Evolutionary conservation across 345 rosid species (phyloP), one percentile per base, ranked within the genome.

Genomic region (Gossypium turneri): DNA sequence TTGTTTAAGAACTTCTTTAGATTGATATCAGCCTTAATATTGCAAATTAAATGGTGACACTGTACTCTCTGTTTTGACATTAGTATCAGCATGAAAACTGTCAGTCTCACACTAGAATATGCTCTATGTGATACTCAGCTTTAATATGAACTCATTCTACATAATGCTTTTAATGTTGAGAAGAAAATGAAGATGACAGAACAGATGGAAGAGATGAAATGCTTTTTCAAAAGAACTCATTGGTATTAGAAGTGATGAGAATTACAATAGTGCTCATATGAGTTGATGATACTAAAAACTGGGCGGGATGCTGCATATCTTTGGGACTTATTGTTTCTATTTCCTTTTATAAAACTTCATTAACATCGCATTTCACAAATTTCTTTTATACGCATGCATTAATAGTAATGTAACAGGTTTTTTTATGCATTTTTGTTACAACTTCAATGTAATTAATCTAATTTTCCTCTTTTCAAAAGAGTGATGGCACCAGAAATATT

Each of bases 401-500:
- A 41, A 9, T 58, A 1, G 67, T 60, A 58, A 15, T 24, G 2
- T 22, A 9, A 38, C 11, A 22, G 16, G 29, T 51, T 6, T 61
- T 27, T 74, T 48, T 38, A 4, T 74, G 38, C 8, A 11, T 62
- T 74, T 41, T 16, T 43, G 55, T 62, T 25, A 16, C 51, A 9
- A 25, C 34, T 48, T 51, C 22, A 62, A 62, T 51, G 47, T 16
- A 52, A 67, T 20, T 57, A 16, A 67, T 63, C 70, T 65, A 70
- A 29, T 60, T 81, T 25, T 78, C 12, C 53, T 47, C 76, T 82
- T 83, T 78, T 66, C 60, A 69, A 25, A 24, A 95, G 99, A 86
- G 94, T 65, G 96, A 93, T 76, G 96, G 89, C 65, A 89, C 93
- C 43, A 83, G 96, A 84, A 81, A 89, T 77, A 82, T 87, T 63